These are phyloP conservation scores for Ceratocystis lukuohia DNA, from an alignment of 2,329 filamentous ascomycete species.

Conservation along the genomic window DNA sequence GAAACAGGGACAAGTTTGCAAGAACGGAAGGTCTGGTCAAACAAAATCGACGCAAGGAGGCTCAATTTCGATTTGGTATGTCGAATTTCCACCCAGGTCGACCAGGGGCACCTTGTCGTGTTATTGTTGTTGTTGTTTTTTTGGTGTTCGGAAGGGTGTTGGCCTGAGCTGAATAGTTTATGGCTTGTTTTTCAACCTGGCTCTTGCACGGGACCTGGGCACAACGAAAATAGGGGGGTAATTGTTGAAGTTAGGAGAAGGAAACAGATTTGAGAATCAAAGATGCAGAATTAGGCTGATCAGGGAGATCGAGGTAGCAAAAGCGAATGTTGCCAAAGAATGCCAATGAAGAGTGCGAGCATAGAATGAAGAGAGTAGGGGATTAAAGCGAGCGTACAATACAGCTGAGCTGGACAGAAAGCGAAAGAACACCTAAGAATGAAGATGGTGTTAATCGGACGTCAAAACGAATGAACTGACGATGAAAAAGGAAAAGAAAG, in stretches of 20 bases:
- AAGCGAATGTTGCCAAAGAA: conserved; percentile 4
- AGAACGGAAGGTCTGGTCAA: neutral
- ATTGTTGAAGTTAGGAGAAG: neutral
- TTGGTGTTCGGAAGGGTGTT: neutral
- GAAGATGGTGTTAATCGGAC: neutral
- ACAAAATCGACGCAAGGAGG: conserved; percentile 4
- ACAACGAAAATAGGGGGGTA: neutral
- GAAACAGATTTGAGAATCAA: neutral
- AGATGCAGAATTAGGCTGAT: neutral
- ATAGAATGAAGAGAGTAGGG: neutral
- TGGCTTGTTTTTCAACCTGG: neutral
- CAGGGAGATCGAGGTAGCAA: neutral
- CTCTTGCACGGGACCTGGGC: neutral
- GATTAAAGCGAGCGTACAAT: conserved; percentile 2
- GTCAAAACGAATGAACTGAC: conserved; percentile 2
- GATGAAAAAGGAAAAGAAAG: conserved; percentile 1
- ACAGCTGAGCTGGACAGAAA: neutral
- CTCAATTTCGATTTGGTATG: neutral
- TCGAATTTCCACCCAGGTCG: neutral
- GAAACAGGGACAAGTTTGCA: neutral
- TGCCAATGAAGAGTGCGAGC: no score
- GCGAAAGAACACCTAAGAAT: neutral
- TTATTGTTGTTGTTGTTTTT: neutral
- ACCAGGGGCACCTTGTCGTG: conserved; percentile 7
- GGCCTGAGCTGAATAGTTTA: conserved; percentile 1